Base-by-base conservation (phyloP, 129 eudicot genomes). In the Flaveria robusta region DNA sequence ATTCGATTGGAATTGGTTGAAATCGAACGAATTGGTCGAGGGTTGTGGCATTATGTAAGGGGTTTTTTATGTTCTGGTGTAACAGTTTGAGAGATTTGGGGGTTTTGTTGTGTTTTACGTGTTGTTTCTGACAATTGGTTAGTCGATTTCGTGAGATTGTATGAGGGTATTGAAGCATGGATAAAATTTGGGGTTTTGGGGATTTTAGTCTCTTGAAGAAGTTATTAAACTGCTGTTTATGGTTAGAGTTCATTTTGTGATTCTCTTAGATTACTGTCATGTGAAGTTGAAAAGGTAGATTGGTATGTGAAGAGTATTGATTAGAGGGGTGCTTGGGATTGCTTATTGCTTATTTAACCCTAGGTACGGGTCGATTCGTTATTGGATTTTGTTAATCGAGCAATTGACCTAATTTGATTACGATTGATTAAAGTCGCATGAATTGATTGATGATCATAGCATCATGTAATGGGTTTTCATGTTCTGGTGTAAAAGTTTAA, bases 61-160 rank as follows among this genome's bases (percentile, higher is more conserved):
- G 77, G 11, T 49, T 62, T 34, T 71, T 79, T 23, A 37, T 63
- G 9, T 63, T 10, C 67, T 13, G 22, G 47, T 71, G 66, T 60
- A 8, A 20, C 39, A 29, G 18, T 58, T 19, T 7, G 5, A 31
- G 18, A 31, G 51, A 62, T 34, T 70, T 19, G 49, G 55, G 52
- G 26, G 23, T 71, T 16, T 22, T 60, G 51, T 42, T 66, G 27
- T n/a, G 37, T 31, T 31, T 31, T 31, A 31, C 37, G 37, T 31
- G 70, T 37, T n/a, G 77, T 6, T 73, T 56, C 22, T 55, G 67
- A 13, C 1, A n/a, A 37, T 68, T 77, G 58, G 26, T 23, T 42
- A 7, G 55, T 54, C 31, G 49, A 47, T 75, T 64, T 46, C 4
- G 20, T 14, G 39, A 55, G 39, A 37, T 55, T 71, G 63, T 9